phyloP scores from a whole-genome alignment of 352 stramenopile genomes.

The Phytopythium boreale region DNA sequence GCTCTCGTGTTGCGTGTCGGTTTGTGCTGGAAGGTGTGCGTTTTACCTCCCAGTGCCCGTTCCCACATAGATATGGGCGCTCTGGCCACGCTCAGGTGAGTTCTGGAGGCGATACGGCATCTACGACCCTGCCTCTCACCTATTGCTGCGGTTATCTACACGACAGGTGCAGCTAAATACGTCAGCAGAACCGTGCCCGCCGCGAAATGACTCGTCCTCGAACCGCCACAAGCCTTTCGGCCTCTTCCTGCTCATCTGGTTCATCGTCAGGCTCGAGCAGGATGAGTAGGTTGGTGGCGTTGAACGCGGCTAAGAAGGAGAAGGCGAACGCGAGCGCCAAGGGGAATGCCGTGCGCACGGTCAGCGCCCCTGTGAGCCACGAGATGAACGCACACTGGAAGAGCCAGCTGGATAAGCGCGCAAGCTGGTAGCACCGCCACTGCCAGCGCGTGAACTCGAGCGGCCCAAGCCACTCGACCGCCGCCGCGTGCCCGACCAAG shows the following conservation, averaged over 20 bases:
- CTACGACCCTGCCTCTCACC: not conserved
- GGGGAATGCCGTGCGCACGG: conserved; percentile 29
- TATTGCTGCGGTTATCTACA: not conserved
- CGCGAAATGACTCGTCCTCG: conserved; percentile 1
- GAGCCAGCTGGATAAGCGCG: conserved; percentile 27
- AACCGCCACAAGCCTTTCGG: not conserved
- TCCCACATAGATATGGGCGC: too few relatives aligned
- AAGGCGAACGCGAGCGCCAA: conserved; percentile 24
- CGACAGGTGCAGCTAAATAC: not conserved
- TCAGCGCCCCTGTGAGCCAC: conserved; percentile 21
- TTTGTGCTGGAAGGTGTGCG: not conserved
- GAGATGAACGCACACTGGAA: conserved; percentile 39
- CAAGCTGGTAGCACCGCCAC: conserved; percentile 31
- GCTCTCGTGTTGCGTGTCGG: not conserved
- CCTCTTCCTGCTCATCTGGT: conserved; percentile 4
- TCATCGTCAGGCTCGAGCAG: conserved; percentile 38
- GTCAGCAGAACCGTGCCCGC: conserved; percentile 1
- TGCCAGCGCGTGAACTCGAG: conserved; percentile 55
- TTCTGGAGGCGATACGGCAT: not conserved
- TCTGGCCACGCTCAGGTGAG: not conserved
- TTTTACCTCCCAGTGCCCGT: not conserved
- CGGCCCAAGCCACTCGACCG: conserved; percentile 46
- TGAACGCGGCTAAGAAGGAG: conserved; percentile 51
- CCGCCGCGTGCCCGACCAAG: conserved; percentile 34
- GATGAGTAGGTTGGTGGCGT: conserved; percentile 55